phyloP scores from a whole-genome alignment of 352 stramenopile species.

The Pythium phragmiticola region DNA sequence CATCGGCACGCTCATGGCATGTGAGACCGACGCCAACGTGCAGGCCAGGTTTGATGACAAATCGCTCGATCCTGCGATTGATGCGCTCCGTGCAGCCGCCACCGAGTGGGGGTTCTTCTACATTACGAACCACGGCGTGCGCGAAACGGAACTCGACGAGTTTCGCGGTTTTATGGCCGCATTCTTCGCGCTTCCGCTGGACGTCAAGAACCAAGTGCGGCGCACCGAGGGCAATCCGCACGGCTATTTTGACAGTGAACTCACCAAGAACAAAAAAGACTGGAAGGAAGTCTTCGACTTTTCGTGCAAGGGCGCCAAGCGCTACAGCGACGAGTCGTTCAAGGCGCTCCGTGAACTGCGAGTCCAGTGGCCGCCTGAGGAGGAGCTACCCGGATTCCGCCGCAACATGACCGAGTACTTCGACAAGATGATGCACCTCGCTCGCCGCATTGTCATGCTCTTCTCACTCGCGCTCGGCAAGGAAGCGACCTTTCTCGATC shows the following conservation, averaged over 20 bases:
- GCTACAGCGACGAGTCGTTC: not conserved
- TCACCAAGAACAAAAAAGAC: conserved; percentile 93
- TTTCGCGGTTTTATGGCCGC: conserved; percentile 60
- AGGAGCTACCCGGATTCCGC: conserved; percentile 53
- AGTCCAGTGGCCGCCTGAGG: conserved; percentile 77
- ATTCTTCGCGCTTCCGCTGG: conserved; percentile 83
- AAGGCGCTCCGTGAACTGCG: conserved; percentile 36
- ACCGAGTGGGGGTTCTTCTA: conserved; percentile 93
- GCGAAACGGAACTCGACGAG: conserved; percentile 43
- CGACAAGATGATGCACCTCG: conserved; percentile 44
- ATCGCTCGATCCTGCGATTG: conserved; percentile 26
- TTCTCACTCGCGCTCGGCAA: conserved; percentile 55
- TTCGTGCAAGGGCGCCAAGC: not conserved
- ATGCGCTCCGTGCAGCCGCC: conserved; percentile 50
- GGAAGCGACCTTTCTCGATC: conserved; percentile 45
- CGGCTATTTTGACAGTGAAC: conserved; percentile 92
- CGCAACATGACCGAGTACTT: conserved; percentile 39
- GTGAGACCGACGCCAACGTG: too few relatives aligned
- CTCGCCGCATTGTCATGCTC: conserved; percentile 47
- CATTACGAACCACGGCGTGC: conserved; percentile 79
- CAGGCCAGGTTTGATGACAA: too few relatives aligned
- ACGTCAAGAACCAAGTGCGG: conserved; percentile 47
- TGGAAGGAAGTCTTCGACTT: conserved; percentile 91
- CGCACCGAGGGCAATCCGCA: conserved; percentile 79
- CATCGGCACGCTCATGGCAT: too few relatives aligned